Base-by-base conservation (phyloP, 148 eudicot species). In the Suaeda aralocaspica region DNA sequence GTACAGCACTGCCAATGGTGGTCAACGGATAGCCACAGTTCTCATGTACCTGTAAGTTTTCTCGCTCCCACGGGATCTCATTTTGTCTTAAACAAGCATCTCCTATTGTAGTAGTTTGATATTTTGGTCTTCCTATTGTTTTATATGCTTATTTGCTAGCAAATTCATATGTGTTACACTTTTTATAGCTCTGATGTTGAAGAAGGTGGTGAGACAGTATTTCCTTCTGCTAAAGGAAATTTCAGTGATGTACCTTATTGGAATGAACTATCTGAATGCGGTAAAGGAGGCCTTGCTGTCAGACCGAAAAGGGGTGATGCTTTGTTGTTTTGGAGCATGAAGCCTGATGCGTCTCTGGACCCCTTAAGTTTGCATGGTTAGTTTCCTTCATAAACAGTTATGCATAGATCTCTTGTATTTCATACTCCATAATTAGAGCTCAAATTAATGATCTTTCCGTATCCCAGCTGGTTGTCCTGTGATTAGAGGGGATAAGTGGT, bases 271-370 rank as follows among this genome's bases (percentile, higher is more conserved):
- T 93, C 98, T 74, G 78, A 87, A 84, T 92, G 98, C 77, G 96
- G 88, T 41, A 86, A 92, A 79, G 85, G 73, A 73, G 98, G 98
- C 61, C 82, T 86, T 71, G 85, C 98, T n/a, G 88, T 85, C 59
- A 88, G 79, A 80, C 96, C 98, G 58, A 90, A 88, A 75, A 88
- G 72, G 85, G 96, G 96, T 26, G 98, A 92, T 77, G 96, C 98
- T 28, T 77, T 93, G 79, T 89, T 93, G 69, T 93, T 93, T 82
- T 93, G 98, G 98, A 90, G 98, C 87, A 78, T 89, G 92, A 93
- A 80, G 41, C 95, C 96, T 70, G 98, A 93, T 87, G 98, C 89
- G 53, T 76, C 87, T 70, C 75, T 83, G 21, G 98, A 93, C 81
- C 80, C 92, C 56, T 90, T 89, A 65, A 93, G 98, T 75, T 84